Conservation (phyloP, 2,329 filamentous ascomycete species). For the Cadophora gregata region DNA sequence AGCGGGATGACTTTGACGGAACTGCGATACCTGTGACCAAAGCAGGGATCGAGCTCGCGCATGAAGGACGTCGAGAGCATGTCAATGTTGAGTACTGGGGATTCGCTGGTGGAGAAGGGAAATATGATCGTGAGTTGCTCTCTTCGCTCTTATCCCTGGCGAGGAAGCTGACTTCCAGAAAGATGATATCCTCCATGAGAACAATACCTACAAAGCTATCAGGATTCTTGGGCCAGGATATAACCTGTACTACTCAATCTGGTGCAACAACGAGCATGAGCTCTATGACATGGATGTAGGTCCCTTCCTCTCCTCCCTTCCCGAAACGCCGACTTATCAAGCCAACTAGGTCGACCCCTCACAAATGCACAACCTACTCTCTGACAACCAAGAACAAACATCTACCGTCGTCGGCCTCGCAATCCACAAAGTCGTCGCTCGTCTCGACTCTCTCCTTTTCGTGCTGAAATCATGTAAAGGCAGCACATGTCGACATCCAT, state of each 20-base stretch:
- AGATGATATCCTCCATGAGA: slow-evolving; percentile 31
- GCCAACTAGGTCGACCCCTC: slow-evolving; percentile 51
- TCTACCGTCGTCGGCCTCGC: slow-evolving; percentile 38
- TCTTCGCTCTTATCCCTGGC: neutral
- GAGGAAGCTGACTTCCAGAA: neutral
- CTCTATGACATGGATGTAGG: slow-evolving; percentile 62
- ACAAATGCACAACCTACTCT: slow-evolving; percentile 54
- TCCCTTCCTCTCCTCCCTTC: neutral
- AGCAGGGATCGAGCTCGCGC: slow-evolving; percentile 24
- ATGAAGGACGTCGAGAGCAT: slow-evolving; percentile 48
- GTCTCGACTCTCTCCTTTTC: slow-evolving; percentile 62
- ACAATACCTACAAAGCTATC: slow-evolving; percentile 56
- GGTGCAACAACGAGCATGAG: slow-evolving; percentile 71
- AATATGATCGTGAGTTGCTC: slow-evolving; percentile 9
- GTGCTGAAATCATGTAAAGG: slow-evolving; percentile 66
- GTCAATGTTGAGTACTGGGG: slow-evolving; percentile 55
- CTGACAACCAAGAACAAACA: slow-evolving; percentile 33
- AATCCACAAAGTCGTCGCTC: slow-evolving; percentile 50
- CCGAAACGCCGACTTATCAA: neutral
- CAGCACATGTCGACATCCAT: slow-evolving; percentile 58
- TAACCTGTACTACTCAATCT: slow-evolving; percentile 68
- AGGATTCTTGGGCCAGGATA: slow-evolving; percentile 54
- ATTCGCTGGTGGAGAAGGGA: slow-evolving; percentile 34
- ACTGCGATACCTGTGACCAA: slow-evolving; percentile 47
- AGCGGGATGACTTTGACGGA: slow-evolving; percentile 53